These are phyloP conservation scores for Colletotrichum echinochloae DNA, from an alignment of 2,329 filamentous ascomycete species.

Conservation along the genomic window DNA sequence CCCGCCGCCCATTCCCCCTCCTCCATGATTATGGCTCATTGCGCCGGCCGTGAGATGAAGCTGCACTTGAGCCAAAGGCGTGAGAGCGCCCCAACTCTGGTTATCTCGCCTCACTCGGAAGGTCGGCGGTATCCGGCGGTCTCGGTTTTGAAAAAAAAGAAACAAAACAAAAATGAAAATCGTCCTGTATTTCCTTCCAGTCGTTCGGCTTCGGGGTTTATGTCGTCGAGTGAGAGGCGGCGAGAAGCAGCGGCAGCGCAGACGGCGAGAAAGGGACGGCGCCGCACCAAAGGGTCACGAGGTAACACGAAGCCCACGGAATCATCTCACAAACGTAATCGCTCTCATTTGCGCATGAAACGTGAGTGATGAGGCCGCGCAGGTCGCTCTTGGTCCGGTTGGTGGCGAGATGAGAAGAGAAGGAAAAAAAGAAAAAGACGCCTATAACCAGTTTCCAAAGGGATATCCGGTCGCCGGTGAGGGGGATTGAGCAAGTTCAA, in stretches of 20 bases:
- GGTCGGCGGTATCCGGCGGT: not conserved
- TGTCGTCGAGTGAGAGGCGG: not conserved
- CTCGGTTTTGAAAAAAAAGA: no score
- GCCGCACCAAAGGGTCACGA: constrained; percentile 11
- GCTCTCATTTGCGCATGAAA: constrained; percentile 2
- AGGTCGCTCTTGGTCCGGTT: not conserved
- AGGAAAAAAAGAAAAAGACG: not conserved
- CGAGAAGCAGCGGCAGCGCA: not conserved
- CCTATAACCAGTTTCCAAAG: not conserved
- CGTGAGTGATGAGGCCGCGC: not conserved
- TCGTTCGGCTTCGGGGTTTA: no score
- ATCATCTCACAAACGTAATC: constrained; percentile 16
- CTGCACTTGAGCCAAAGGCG: not conserved
- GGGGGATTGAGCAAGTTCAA: constrained; percentile 43
- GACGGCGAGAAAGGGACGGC: not conserved
- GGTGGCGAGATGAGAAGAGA: not conserved
- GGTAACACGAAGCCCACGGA: not conserved
- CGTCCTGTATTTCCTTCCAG: not conserved
- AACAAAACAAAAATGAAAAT: no score
- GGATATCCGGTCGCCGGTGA: constrained; percentile 8
- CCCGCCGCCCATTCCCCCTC: constrained; percentile 17
- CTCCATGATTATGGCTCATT: constrained; percentile 43
- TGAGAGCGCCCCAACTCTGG: not conserved
- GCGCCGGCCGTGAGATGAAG: constrained; percentile 3
- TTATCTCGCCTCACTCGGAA: not conserved